These are phyloP conservation scores for Phialophora chinensis DNA, from an alignment of 2,329 filamentous ascomycete genomes.

Conservation along the genomic window DNA sequence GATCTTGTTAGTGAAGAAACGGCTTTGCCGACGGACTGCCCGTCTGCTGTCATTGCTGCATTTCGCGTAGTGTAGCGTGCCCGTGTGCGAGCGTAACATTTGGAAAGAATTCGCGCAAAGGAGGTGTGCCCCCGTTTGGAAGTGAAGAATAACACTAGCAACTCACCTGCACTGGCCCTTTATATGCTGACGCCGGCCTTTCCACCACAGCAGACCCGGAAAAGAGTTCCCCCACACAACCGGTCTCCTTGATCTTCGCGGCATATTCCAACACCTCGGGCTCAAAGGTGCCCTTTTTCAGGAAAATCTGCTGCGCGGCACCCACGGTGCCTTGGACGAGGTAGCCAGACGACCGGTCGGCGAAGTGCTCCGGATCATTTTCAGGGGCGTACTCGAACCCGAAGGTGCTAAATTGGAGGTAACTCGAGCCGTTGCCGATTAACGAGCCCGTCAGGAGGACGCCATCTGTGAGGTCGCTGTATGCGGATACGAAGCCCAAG, in stretches of 20 bases:
- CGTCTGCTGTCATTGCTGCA: background rate
- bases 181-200: background rate
- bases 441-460: background rate
- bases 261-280: slow-evolving; percentile 2
- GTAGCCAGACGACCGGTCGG: slow-evolving; percentile 2
- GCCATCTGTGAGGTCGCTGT: background rate
- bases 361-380: background rate
- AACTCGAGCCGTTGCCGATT: background rate
- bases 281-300: slow-evolving; percentile 2
- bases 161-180: slow-evolving; percentile 3
- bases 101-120: too few species aligned
- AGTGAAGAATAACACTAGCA: too few species aligned
- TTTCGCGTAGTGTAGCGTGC: too few species aligned
- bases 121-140: too few species aligned
- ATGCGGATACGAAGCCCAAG: background rate
- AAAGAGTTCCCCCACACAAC: background rate
- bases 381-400: slow-evolving; percentile 1
- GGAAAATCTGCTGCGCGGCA: background rate
- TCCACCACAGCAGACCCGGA: background rate
- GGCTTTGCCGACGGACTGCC: too few species aligned
- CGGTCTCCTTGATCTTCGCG: background rate
- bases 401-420: background rate
- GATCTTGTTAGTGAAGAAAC: too few species aligned
- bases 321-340: background rate
- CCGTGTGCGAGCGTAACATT: too few species aligned